Percentiles rank a stretch among this genome's conserved stretches.
These are phyloP conservation scores for Cryoendolithus antarcticus DNA, from an alignment of 2,329 filamentous ascomycete species.

Conservation along the genomic window DNA sequence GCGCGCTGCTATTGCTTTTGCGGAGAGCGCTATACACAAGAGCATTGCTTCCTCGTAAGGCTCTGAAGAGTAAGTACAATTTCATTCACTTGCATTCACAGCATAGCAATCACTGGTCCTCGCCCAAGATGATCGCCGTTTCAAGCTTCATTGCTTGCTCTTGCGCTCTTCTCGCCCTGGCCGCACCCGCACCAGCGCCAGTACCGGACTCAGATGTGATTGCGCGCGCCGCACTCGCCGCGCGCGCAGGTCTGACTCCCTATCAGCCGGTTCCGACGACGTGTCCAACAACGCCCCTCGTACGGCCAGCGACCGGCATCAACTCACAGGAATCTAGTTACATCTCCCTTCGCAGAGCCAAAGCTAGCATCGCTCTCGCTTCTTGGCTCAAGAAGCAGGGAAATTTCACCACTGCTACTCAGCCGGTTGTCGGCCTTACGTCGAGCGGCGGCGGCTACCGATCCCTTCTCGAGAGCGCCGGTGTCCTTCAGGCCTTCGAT, in stretches of 20 bases:
- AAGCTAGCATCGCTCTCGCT: conserved; percentile 27
- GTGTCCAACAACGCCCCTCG: conserved; percentile 29
- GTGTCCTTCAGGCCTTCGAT: conserved; percentile 34
- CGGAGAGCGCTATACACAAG: no score
- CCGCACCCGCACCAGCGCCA: no score
- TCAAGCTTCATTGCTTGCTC: no score
- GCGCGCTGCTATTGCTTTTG: no score
- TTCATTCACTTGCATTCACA: no score
- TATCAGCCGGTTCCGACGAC: conserved; percentile 25
- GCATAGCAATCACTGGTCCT: no score
- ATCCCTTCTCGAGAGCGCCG: conserved; percentile 27
- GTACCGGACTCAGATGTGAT: no score
- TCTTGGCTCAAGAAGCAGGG: conserved; percentile 29
- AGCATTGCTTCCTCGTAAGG: no score
- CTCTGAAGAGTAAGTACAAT: no score
- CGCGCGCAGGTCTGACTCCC: background rate
- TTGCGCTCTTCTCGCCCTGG: no score
- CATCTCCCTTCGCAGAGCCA: conserved; percentile 25
- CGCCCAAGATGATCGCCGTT: no score
- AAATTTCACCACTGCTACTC: conserved; percentile 22
- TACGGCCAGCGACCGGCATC: conserved; percentile 26
- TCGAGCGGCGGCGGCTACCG: conserved; percentile 33
- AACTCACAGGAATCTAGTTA: conserved; percentile 28
- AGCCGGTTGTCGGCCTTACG: conserved; percentile 31
- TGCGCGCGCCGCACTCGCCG: no score